phyloP scores from a whole-genome alignment of 192 early-diverging fungal genomes.

The Linnemannia zychae region DNA sequence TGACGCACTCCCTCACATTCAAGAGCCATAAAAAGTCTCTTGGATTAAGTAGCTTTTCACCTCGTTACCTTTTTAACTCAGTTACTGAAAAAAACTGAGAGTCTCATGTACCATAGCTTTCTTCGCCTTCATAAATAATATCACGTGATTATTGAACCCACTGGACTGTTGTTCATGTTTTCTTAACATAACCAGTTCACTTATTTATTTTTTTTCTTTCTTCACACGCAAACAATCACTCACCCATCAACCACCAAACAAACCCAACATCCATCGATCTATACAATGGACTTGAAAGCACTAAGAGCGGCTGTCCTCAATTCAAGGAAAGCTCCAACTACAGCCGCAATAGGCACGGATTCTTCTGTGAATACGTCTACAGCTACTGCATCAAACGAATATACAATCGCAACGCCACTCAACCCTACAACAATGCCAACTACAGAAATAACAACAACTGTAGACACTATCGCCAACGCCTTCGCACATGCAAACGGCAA shows the following conservation, averaged over 20 bases:
- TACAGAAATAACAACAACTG: not conserved
- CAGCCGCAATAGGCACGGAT: not conserved
- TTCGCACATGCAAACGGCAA: not conserved
- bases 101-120: too few species aligned
- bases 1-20: slow-evolving; percentile 6
- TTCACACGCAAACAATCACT: too few species aligned
- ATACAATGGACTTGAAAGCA: slow-evolving; percentile 28
- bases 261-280: not conserved
- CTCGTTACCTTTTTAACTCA: not conserved
- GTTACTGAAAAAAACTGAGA: too few species aligned
- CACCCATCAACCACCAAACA: not conserved
- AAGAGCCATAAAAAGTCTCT: slow-evolving; percentile 6
- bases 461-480: not conserved
- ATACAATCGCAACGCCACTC: not conserved
- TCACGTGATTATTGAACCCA: too few species aligned
- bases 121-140: too few species aligned
- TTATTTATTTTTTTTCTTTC: not conserved
- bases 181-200: too few species aligned
- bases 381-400: too few species aligned
- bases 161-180: not conserved
- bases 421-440: not conserved
- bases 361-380: not conserved
- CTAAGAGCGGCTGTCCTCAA: slow-evolving; percentile 32
- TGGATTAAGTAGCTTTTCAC: not conserved
- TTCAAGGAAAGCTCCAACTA: slow-evolving; percentile 17